Evolutionary conservation across 73 alveolate species (phyloP).

Genomic region (Tetrahymena malaccensis): DNA sequence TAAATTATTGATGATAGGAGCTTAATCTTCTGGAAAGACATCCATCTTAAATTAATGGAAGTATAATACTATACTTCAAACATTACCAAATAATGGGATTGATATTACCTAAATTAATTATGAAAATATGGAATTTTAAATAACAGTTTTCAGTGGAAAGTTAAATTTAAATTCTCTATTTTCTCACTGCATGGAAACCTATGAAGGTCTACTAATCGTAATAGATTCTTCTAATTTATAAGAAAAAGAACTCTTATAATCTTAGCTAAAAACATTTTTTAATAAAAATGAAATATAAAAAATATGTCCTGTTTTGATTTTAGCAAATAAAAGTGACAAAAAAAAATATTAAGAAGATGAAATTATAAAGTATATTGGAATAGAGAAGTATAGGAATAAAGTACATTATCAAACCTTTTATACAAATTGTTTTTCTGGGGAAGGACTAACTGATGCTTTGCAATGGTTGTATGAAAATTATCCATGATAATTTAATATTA

Average conservation of each 20-base stretch:
- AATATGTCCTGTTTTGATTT: background rate
- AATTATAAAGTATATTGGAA: background rate
- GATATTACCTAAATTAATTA: background rate
- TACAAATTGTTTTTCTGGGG: background rate
- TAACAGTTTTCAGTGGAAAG: background rate
- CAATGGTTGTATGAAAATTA: background rate
- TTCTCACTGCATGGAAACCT: background rate
- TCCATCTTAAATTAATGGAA: background rate
- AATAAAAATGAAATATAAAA: background rate
- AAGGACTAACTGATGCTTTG: background rate
- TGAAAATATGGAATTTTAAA: background rate
- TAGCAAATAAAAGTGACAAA: background rate
- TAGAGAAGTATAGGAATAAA: background rate
- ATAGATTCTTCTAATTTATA: background rate
- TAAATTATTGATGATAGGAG: background rate
- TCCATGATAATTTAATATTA: background rate
- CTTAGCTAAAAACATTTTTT: background rate
- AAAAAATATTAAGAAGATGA: background rate
- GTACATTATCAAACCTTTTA: background rate
- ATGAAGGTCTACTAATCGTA: background rate
- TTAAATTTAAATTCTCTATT: background rate
- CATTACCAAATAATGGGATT: background rate
- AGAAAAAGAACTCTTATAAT: background rate
- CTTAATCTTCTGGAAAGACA: background rate
- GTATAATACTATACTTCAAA: background rate